Conservation (phyloP, 2,329 filamentous ascomycete genomes). For the Amylocarpus encephaloides region DNA sequence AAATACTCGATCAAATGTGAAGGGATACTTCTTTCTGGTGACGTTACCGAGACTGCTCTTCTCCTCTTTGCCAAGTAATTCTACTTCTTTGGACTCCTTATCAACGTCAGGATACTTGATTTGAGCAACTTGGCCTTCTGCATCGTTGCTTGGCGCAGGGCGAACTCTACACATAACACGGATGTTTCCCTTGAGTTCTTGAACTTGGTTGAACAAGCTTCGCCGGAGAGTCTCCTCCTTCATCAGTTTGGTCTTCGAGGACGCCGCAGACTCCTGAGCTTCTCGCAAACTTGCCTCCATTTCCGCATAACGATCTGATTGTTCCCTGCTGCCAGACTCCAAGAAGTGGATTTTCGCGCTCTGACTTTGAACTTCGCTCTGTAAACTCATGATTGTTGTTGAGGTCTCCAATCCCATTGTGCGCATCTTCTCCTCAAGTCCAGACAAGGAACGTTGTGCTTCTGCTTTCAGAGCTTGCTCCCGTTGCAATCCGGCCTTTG, state of each 20-base stretch:
- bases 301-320: conserved; percentile 76
- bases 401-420: conserved; percentile 52
- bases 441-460: conserved; percentile 44
- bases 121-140: conserved; percentile 59
- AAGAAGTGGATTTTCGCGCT: conserved; percentile 81
- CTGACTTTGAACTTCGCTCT: conserved; percentile 68
- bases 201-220: conserved; percentile 94
- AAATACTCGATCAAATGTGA: conserved; percentile 92
- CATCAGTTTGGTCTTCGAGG: conserved; percentile 73
- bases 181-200: conserved; percentile 97
- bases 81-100: conserved; percentile 81
- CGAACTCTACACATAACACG: conserved; percentile 96
- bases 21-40: conserved; percentile 72
- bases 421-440: conserved; percentile 31
- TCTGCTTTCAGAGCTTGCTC: conserved; percentile 47
- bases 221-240: conserved; percentile 86
- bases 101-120: conserved; percentile 74
- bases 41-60: conserved; percentile 72
- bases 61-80: conserved; percentile 76
- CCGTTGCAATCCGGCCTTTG: conserved; percentile 48
- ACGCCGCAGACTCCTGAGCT: conserved; percentile 62
- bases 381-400: conserved; percentile 58
- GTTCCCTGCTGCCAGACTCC: conserved; percentile 82
- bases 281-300: conserved; percentile 78
- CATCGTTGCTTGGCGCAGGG: conserved; percentile 54